Percentiles rank a stretch among this genome's conserved stretches.
phyloP scores from a whole-genome alignment of 768 basidiomycete species.

The Pulveroboletus sp. region DNA sequence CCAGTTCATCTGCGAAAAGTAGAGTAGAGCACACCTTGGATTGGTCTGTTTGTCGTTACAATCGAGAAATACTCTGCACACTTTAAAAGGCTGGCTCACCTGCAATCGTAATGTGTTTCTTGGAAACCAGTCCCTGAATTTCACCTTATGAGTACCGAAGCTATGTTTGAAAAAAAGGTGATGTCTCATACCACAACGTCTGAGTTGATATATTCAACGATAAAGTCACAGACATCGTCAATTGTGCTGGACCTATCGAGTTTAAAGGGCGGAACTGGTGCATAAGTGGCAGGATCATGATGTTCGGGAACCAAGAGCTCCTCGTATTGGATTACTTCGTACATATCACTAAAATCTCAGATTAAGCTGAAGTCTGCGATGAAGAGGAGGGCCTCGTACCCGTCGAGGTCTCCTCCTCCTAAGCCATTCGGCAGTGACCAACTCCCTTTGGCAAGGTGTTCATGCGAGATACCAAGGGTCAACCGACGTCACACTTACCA shows the following conservation, averaged over 20 bases:
- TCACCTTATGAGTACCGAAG: slow-evolving; percentile 7
- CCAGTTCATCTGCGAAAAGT: neutral
- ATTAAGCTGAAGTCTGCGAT: neutral
- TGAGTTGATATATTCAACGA: slow-evolving; percentile 80
- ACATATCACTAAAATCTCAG: slow-evolving; percentile 47
- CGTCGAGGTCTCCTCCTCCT: slow-evolving; percentile 77
- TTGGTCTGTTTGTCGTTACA: slow-evolving; percentile 50
- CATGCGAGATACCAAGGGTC: neutral
- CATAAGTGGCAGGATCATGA: slow-evolving; percentile 50
- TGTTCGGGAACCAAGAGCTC: slow-evolving; percentile 51
- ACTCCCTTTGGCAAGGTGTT: slow-evolving; percentile 35
- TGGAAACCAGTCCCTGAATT: slow-evolving; percentile 61
- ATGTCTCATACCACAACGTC: slow-evolving; percentile 59
- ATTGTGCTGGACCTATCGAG: slow-evolving; percentile 50
- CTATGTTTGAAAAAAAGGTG: neutral
- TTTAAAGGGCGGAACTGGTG: slow-evolving; percentile 31
- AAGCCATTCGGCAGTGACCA: slow-evolving; percentile 66
- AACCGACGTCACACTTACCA: slow-evolving; percentile 36
- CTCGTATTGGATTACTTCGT: slow-evolving; percentile 53
- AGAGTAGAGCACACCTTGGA: slow-evolving; percentile 45
- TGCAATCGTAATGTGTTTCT: slow-evolving; percentile 64
- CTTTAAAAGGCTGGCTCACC: slow-evolving; percentile 37
- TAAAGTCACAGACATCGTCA: slow-evolving; percentile 72
- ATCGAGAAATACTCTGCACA: neutral
- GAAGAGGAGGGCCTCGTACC: slow-evolving; percentile 36